These are phyloP conservation scores for Lyophyllum semitale DNA, from an alignment of 768 basidiomycete species.

Conservation along the genomic window DNA sequence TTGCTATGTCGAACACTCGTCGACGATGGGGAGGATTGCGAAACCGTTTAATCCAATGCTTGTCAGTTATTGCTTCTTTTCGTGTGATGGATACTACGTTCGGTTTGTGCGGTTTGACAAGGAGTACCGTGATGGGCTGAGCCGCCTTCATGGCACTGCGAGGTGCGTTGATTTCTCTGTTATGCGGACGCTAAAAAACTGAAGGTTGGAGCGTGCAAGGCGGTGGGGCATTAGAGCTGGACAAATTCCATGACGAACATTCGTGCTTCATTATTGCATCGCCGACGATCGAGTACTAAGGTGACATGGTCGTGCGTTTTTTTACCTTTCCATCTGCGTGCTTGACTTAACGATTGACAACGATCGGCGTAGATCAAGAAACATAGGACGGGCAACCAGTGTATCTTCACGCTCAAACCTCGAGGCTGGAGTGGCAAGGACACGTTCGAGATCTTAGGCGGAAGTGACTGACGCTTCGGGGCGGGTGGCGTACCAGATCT, in stretches of 20 bases:
- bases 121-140: slow-evolving; percentile 93
- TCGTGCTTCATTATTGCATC: slow-evolving; percentile 92
- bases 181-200: background rate
- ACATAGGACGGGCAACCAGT: slow-evolving; percentile 86
- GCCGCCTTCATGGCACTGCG: slow-evolving; percentile 85
- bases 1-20: slow-evolving; percentile 99
- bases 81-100: slow-evolving; percentile 60
- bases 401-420: slow-evolving; percentile 92
- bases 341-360: background rate
- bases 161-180: slow-evolving; percentile 41
- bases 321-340: background rate
- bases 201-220: slow-evolving; percentile 45
- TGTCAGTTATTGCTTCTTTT: slow-evolving; percentile 43
- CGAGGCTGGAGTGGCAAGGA: slow-evolving; percentile 92
- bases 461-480: slow-evolving; percentile 70
- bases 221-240: slow-evolving; percentile 92
- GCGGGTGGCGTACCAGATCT: slow-evolving; percentile 79
- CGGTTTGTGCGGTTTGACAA: slow-evolving; percentile 85
- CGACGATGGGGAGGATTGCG: slow-evolving; percentile 93
- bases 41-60: slow-evolving; percentile 98
- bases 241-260: slow-evolving; percentile 91
- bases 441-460: slow-evolving; percentile 90
- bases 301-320: slow-evolving; percentile 83
- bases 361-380: slow-evolving; percentile 63
- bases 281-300: slow-evolving; percentile 90